Base-by-base conservation (phyloP, 768 basidiomycete genomes). In the Tulasnella sp. region DNA sequence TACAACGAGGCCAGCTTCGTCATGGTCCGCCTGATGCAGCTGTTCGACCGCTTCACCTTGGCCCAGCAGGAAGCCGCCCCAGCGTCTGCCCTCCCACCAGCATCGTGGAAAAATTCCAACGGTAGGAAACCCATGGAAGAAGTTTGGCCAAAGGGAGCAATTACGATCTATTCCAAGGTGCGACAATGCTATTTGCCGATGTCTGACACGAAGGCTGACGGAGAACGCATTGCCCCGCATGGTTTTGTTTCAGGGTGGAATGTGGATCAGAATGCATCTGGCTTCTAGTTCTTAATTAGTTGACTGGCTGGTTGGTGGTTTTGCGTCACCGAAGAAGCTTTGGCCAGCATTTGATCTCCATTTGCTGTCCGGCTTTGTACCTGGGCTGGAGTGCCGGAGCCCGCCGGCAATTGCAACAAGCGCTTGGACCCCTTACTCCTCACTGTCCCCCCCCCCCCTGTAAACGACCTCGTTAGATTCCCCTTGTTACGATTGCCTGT, bases 1-100 rank as follows among this genome's bases (percentile, higher is more conserved):
- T 81, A 81, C 62, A 81, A 81, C 40, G 73, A 81, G 44, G 80
- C 80, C 12, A 81, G 80, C 80, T 81, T 75, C 44, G 80, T 81
- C 40, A 52, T 80, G 40, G 58, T 81, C n/a, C 79, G 80, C 3
- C 71, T 81, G 3, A 27, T 81, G 10, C 80, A 81, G 76, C 24
- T 44, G 18, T 58, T 81, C 42, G 68, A 76, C 42, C n/a, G 21
- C 19, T 81, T 81, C 74, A 42, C 62, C 3, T 46, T 81, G 14
- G 71, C 52, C 16, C 80, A 81, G 42, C 31, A 75, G 27, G 74
- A 81, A 62, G 76, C 76, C 7, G 76, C 48, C 12, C 76, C 80
- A 3, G 34, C 73, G 19, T 74, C 58, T 1, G 48, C 46, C 27
- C 62, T 75, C 18, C 80, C 80, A 39, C 80, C 80, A 0, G 80